Percentiles rank a stretch among this genome's conserved stretches.
Conservation (phyloP, 495 filamentous ascomycete species). For the Oidiodendron maius region DNA sequence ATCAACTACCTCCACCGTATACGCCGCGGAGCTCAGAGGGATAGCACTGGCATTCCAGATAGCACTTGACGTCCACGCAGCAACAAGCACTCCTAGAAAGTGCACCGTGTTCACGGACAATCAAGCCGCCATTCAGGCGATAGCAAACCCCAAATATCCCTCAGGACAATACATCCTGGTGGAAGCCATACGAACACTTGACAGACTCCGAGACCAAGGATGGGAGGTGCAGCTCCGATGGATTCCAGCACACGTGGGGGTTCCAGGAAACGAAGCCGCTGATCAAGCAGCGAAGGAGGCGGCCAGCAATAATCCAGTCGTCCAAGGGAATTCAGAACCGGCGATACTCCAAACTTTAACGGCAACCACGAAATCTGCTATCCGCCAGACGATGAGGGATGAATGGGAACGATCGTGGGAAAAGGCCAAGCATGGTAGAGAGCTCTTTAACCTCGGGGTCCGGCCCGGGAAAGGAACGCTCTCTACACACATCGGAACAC, state of each 20-base stretch:
- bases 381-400: slow-evolving; percentile 14
- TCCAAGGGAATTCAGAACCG: slow-evolving; percentile 6
- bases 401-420: slow-evolving; percentile 11
- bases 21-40: slow-evolving; percentile 19
- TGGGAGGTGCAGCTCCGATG: slow-evolving; percentile 18
- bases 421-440: slow-evolving; percentile 13
- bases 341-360: slow-evolving; percentile 8
- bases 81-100: slow-evolving; percentile 8
- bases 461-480: slow-evolving; percentile 11
- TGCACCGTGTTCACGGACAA: slow-evolving; percentile 17
- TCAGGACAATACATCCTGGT: slow-evolving; percentile 15
- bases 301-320: slow-evolving; percentile 9
- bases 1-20: slow-evolving; percentile 18
- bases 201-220: slow-evolving; percentile 16
- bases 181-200: slow-evolving; percentile 11
- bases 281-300: slow-evolving; percentile 21
- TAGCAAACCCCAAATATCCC: slow-evolving; percentile 10
- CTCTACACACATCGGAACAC: slow-evolving; percentile 11
- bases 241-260: slow-evolving; percentile 25
- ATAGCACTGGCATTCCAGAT: slow-evolving; percentile 17
- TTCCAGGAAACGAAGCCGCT: slow-evolving; percentile 24
- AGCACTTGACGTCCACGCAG: slow-evolving; percentile 10
- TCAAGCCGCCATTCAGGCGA: slow-evolving; percentile 13
- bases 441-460: slow-evolving; percentile 15
- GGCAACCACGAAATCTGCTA: slow-evolving; percentile 11